These are phyloP conservation scores for Apiospora pterosperma DNA, from an alignment of 2,329 filamentous ascomycete genomes.

Conservation along the genomic window DNA sequence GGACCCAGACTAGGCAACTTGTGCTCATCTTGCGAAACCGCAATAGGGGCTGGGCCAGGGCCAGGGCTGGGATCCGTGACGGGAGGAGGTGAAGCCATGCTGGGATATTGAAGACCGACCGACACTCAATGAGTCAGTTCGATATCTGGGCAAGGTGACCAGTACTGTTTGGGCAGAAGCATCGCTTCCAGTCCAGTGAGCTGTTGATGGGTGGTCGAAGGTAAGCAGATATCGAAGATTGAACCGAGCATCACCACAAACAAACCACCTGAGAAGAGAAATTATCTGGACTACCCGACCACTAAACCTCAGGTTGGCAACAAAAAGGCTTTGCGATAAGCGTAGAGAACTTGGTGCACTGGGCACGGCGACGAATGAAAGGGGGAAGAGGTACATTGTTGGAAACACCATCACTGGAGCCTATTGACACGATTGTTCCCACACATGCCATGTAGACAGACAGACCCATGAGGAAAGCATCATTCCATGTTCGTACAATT, in stretches of 20 bases:
- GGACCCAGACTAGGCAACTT: neutral
- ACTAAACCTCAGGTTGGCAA: neutral
- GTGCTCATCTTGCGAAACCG: neutral
- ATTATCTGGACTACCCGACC: neutral
- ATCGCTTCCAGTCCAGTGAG: no score
- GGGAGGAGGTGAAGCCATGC: neutral
- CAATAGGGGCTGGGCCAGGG: neutral
- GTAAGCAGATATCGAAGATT: neutral
- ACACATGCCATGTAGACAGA: neutral
- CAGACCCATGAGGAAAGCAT: neutral
- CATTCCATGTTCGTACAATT: neutral
- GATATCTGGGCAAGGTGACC: neutral
- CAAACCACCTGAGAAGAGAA: neutral
- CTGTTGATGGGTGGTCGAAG: neutral
- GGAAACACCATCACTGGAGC: neutral
- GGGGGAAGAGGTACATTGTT: neutral
- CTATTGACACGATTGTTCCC: neutral
- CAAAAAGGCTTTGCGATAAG: neutral
- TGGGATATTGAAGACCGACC: neutral
- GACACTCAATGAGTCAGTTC: neutral
- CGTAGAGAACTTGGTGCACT: neutral
- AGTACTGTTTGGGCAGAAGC: neutral
- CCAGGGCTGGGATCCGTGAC: neutral
- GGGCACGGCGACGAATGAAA: neutral
- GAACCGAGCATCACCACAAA: neutral